These are phyloP conservation scores for Xanthoparmelia taractica DNA, from an alignment of 495 filamentous ascomycete species.

Conservation along the genomic window DNA sequence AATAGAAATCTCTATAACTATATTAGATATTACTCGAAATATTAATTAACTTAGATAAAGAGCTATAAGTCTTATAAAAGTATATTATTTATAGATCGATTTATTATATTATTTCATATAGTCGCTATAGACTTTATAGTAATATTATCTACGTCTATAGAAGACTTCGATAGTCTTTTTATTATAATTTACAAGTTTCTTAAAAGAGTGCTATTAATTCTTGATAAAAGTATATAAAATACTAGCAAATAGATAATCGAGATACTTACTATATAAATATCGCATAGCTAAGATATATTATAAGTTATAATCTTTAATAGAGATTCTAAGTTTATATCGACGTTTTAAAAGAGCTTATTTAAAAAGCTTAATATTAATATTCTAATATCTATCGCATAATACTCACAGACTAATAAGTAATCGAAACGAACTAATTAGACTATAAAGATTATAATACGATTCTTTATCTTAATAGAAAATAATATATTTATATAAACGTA, in stretches of 20 bases:
- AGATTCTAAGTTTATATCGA: slow-evolving; percentile 7
- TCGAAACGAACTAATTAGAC: neutral
- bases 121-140: slow-evolving; percentile 1
- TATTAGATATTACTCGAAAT: slow-evolving; percentile 3
- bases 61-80: neutral
- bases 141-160: neutral
- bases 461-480: neutral
- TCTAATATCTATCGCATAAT: neutral
- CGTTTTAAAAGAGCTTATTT: neutral
- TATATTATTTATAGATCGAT: neutral
- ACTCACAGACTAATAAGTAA: neutral
- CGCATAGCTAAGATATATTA: slow-evolving; percentile 3
- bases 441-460: neutral
- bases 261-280: neutral
- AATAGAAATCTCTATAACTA: neutral
- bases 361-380: neutral
- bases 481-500: neutral
- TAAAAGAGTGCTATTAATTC: neutral
- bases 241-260: neutral
- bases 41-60: slow-evolving; percentile 1
- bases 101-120: slow-evolving; percentile 9
- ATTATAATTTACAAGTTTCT: slow-evolving; percentile 5
- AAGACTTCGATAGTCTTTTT: neutral
- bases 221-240: neutral
- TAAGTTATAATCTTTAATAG: neutral